These are phyloP conservation scores for Diversispora epigaea DNA, from an alignment of 192 early-diverging fungal genomes.

Conservation along the genomic window DNA sequence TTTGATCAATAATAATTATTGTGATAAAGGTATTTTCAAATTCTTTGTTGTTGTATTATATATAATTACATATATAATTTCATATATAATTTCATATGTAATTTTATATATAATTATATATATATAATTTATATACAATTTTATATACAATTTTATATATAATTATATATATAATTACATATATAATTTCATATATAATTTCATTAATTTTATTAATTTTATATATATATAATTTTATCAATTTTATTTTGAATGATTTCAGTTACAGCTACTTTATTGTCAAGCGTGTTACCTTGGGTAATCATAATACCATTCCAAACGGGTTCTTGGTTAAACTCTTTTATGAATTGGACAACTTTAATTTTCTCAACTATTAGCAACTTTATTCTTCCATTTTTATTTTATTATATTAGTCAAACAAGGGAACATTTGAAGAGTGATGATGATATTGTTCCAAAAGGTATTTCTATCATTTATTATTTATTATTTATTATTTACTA, in stretches of 20 bases:
- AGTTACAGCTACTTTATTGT: conserved; percentile 54
- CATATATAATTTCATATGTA: conserved; percentile 15
- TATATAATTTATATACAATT: neutral
- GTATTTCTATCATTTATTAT: conserved; percentile 35
- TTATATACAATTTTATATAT: too few species aligned
- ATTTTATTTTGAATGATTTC: neutral
- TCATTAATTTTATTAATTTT: neutral
- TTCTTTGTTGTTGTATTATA: neutral
- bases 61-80: neutral
- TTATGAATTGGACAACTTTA: conserved; percentile 64
- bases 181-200: conserved; percentile 25
- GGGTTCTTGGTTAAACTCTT: conserved; percentile 51
- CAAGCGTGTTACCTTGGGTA: conserved; percentile 61
- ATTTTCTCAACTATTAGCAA: conserved; percentile 66
- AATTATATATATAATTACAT: conserved; percentile 8
- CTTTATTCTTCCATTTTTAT: conserved; percentile 65
- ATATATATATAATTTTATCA: neutral
- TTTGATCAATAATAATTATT: conserved; percentile 50
- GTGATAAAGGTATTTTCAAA: conserved; percentile 40
- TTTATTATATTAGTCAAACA: conserved; percentile 46
- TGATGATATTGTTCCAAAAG: conserved; percentile 17
- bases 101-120: conserved; percentile 5
- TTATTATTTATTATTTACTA: conserved; percentile 16
- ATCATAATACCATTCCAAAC: conserved; percentile 69
- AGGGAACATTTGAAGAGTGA: conserved; percentile 18